Percentiles rank a stretch among this genome's conserved stretches.
phyloP scores from a whole-genome alignment of 176 grass and related monocot genomes.

The Oryza meyeriana region DNA sequence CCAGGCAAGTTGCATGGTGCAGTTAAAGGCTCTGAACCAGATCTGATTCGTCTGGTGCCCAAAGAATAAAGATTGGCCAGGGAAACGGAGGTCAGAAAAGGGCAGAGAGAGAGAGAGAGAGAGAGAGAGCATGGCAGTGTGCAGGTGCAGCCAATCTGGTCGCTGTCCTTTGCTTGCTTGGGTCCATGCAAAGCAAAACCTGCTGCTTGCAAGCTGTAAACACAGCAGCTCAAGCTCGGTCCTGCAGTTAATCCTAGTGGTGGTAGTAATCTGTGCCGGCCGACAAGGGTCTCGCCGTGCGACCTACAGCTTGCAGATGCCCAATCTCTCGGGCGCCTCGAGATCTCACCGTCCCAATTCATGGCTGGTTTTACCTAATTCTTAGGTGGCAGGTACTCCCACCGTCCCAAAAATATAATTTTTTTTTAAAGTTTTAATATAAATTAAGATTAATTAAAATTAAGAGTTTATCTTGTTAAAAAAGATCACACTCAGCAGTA shows the following conservation, averaged over 20 bases:
- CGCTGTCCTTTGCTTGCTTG: background rate
- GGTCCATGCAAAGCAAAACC: background rate
- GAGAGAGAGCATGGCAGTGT: constrained; percentile 2
- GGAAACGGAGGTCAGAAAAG: background rate
- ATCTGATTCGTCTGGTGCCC: constrained; percentile 17
- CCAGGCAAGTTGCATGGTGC: background rate
- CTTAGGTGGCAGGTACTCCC: background rate
- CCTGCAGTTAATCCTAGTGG: background rate
- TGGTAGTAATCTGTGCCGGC: constrained; percentile 2
- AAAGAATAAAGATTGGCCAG: constrained; percentile 32
- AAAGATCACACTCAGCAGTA: too few species aligned
- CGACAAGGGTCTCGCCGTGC: constrained; percentile 1
- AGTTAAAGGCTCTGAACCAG: background rate
- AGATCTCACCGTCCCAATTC: background rate
- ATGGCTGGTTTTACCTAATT: background rate
- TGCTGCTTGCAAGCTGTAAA: constrained; percentile 16
- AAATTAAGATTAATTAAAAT: too few species aligned
- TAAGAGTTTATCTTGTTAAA: too few species aligned
- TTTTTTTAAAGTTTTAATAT: too few species aligned
- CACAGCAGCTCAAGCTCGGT: constrained; percentile 1
- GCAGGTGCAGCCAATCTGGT: background rate
- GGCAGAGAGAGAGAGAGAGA: background rate
- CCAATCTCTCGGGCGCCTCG: background rate
- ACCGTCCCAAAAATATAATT: too few species aligned
- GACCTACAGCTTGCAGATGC: background rate